These are phyloP conservation scores for Lactarius tabidus DNA, from an alignment of 768 basidiomycete genomes.

Conservation along the genomic window DNA sequence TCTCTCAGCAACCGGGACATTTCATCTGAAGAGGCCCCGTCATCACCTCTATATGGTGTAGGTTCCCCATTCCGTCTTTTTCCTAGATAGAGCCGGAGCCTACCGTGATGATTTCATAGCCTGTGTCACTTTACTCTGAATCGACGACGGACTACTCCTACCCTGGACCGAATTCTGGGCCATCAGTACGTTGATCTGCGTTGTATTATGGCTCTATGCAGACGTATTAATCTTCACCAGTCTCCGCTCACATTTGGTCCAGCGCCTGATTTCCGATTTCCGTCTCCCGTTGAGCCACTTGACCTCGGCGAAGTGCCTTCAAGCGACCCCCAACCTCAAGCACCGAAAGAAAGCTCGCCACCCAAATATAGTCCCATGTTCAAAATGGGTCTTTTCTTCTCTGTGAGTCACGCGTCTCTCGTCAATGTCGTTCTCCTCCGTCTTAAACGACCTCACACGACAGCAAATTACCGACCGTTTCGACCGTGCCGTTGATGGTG, in stretches of 20 bases:
- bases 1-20: background rate
- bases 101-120: background rate
- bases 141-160: constrained; percentile 6
- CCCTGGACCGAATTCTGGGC: background rate
- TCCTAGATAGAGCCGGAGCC: background rate
- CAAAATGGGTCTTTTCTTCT: constrained; percentile 3
- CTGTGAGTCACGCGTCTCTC: background rate
- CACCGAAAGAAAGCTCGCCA: background rate
- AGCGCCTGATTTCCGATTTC: background rate
- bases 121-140: constrained; percentile 7
- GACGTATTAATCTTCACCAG: background rate
- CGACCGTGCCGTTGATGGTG: constrained; percentile 10
- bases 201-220: background rate
- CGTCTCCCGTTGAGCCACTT: background rate
- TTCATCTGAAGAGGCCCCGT: background rate
- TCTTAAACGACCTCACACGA: background rate
- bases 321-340: background rate
- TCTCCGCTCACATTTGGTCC: constrained; percentile 16
- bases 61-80: background rate
- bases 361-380: constrained; percentile 5
- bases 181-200: background rate
- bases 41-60: constrained; percentile 16
- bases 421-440: background rate
- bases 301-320: background rate
- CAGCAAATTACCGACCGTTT: constrained; percentile 7